phyloP scores from a whole-genome alignment of 768 basidiomycete genomes.

The Russula dissimulans region DNA sequence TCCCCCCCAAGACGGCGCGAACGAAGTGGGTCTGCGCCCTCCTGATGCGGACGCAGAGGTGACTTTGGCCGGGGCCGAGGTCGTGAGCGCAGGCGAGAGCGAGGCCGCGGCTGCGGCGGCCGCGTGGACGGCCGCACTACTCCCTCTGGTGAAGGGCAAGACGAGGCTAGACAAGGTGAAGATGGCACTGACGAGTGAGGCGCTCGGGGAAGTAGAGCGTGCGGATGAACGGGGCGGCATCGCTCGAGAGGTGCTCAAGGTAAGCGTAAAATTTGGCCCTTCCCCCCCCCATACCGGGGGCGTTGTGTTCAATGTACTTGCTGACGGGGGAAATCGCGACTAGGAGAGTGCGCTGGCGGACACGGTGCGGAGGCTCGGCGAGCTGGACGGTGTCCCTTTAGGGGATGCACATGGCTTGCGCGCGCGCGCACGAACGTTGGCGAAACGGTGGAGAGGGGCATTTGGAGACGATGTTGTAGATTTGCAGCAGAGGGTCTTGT shows the following conservation, averaged over 20 bases:
- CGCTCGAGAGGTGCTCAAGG: slow-evolving; percentile 2
- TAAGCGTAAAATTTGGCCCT: neutral
- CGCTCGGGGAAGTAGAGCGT: neutral
- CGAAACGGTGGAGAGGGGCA: neutral
- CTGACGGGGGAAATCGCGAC: neutral
- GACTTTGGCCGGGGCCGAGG: neutral
- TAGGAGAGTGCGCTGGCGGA: slow-evolving; percentile 12
- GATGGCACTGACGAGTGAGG: neutral
- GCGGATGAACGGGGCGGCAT: neutral
- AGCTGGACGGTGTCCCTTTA: slow-evolving; percentile 1
- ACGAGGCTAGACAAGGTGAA: neutral
- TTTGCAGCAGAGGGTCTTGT: neutral
- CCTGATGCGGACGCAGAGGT: neutral
- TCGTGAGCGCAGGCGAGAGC: neutral
- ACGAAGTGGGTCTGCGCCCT: no score
- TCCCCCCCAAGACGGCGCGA: neutral
- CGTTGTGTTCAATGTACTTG: no score
- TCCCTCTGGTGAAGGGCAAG: slow-evolving; percentile 13
- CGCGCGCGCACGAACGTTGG: slow-evolving; percentile 9
- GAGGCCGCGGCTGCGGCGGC: neutral
- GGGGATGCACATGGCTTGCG: slow-evolving; percentile 4
- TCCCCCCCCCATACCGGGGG: no score
- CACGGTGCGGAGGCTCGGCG: slow-evolving; percentile 9
- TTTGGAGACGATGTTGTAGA: slow-evolving; percentile 13
- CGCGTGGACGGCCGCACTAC: slow-evolving; percentile 5